Conservation (phyloP, 305 asterid genomes). For the Striga hermonthica region DNA sequence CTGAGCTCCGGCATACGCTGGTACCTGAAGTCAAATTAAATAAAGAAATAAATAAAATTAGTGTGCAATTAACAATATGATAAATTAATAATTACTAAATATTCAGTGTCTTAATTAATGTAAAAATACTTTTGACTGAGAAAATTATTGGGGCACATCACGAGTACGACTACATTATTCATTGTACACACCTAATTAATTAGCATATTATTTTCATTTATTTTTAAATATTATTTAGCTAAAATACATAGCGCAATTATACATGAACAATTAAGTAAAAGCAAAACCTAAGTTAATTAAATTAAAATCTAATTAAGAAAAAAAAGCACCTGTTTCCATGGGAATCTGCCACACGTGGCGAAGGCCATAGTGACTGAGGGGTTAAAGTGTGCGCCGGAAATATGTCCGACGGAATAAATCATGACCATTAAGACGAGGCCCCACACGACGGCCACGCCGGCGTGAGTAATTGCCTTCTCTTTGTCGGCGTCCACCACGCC, state of each 20-base stretch:
- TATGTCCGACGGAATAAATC: constrained; percentile 81
- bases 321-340: constrained; percentile 52
- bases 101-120: too few species aligned
- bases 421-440: constrained; percentile 90
- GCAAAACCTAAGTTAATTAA: neutral
- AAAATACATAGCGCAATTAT: neutral
- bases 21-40: constrained; percentile 44
- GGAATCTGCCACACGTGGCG: constrained; percentile 73
- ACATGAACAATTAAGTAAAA: neutral
- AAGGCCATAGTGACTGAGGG: constrained; percentile 92
- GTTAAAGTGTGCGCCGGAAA: constrained; percentile 90
- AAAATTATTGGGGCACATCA: too few species aligned
- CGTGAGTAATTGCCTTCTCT: constrained; percentile 50
- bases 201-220: neutral
- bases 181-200: too few species aligned
- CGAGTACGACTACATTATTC: too few species aligned
- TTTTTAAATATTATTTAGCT: too few species aligned
- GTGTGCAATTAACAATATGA: too few species aligned
- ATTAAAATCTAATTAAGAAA: neutral
- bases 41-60: too few species aligned
- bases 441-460: constrained; percentile 82
- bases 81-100: too few species aligned
- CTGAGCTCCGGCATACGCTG: constrained; percentile 68
- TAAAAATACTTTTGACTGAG: too few species aligned
- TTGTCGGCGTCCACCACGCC: constrained; percentile 64